Percentiles rank a stretch among this genome's conserved stretches.
Evolutionary conservation across 2,329 filamentous ascomycete species (phyloP).

Genomic region (Ophiostoma quercus): DNA sequence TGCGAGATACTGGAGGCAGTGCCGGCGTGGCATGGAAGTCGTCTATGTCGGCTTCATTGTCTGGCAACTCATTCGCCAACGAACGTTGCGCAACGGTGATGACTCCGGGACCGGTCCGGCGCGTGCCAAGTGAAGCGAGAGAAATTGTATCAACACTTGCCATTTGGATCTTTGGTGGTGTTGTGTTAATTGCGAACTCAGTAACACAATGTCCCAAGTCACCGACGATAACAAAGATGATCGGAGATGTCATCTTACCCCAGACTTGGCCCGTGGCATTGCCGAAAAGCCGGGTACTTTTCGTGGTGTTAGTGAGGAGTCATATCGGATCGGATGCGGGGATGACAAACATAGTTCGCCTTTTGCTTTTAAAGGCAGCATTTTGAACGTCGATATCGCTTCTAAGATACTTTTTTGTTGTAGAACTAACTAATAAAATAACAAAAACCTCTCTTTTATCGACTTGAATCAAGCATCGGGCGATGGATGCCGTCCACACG

Average conservation of each 20-base stretch:
- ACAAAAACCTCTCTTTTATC: background rate
- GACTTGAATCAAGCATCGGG: background rate
- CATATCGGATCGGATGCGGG: conserved; percentile 6
- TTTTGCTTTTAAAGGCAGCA: too few species aligned
- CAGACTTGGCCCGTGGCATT: conserved; percentile 3
- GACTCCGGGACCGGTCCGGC: conserved; percentile 20
- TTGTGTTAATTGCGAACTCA: background rate
- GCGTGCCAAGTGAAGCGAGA: conserved; percentile 11
- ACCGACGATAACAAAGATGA: background rate
- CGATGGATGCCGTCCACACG: background rate
- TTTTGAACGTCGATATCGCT: too few species aligned
- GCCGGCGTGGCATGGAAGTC: conserved; percentile 20
- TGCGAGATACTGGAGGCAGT: conserved; percentile 36
- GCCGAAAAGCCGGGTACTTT: conserved; percentile 4
- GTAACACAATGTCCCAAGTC: background rate
- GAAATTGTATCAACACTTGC: conserved; percentile 10
- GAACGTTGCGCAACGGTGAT: background rate
- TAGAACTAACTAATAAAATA: too few species aligned
- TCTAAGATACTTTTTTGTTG: too few species aligned
- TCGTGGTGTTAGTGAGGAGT: conserved; percentile 2
- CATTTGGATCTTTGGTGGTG: conserved; percentile 1
- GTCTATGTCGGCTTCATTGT: conserved; percentile 9
- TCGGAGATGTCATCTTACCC: background rate
- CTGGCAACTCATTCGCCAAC: background rate
- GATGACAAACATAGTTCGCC: too few species aligned